Conservation (phyloP, 2,329 filamentous ascomycete species). For the Colletotrichum paranaense region DNA sequence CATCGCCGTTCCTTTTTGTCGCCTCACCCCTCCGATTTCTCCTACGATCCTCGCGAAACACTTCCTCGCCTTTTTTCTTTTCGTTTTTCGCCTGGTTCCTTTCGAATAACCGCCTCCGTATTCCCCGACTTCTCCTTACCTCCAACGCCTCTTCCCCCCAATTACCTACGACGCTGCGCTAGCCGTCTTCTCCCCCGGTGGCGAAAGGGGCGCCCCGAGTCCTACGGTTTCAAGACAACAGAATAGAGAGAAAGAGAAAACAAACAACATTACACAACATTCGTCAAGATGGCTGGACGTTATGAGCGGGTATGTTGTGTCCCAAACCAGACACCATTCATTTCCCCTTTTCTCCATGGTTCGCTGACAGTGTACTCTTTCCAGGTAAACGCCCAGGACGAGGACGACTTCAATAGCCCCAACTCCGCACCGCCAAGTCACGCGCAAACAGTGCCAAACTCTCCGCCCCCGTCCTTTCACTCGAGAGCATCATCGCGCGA, state of each 20-base stretch:
- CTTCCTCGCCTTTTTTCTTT: conserved; percentile 13
- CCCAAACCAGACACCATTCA: neutral
- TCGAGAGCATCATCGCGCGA: conserved; percentile 77
- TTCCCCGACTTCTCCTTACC: neutral
- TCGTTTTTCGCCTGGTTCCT: neutral
- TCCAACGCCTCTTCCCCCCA: neutral
- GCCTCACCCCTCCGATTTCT: conserved; percentile 8
- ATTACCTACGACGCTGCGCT: conserved; percentile 22
- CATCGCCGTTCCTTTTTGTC: conserved; percentile 24
- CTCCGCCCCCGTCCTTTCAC: conserved; percentile 86
- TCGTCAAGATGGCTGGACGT: conserved; percentile 60
- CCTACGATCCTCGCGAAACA: conserved; percentile 8
- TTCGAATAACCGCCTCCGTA: neutral
- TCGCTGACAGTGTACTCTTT: neutral
- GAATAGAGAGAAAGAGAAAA: neutral
- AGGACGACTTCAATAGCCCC: conserved; percentile 58
- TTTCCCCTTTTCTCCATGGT: neutral
- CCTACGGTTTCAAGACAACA: conserved; percentile 10
- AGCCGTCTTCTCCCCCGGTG: conserved; percentile 31
- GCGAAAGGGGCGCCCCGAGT: conserved; percentile 24
- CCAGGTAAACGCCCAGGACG: conserved; percentile 69
- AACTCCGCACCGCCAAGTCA: conserved; percentile 44
- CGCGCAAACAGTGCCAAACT: conserved; percentile 60
- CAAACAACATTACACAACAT: neutral
- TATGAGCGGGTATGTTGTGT: conserved; percentile 66